Evolutionary conservation across 2,329 filamentous ascomycete species (phyloP), one percentile per base, ranked within the genome.

Genomic region (Kalmusia sp.): DNA sequence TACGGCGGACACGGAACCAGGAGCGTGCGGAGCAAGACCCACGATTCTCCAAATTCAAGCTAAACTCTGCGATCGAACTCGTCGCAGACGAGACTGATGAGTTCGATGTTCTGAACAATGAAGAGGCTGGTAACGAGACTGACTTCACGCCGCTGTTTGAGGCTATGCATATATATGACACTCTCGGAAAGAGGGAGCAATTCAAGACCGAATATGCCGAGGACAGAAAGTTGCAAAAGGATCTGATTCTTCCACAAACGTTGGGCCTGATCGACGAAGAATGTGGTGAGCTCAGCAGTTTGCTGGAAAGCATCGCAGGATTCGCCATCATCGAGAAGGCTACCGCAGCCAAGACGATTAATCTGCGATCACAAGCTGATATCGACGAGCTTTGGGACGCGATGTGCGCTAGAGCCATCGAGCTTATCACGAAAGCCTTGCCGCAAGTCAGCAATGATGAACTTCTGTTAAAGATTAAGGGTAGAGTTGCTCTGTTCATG

Each of bases 351-450:
- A 89, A 90, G 61, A 88, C 89, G 0, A 91, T 92, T 1, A 91
- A 95, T 67, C 79, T 99, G 44, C 87, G 95, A 39, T 64, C 58
- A 89, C 92, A 24, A 79, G 85, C 90, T 61, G 95, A 99, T 78
- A 93, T 97, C n/a, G 95, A 99, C 69, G 95, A 98, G 75, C 80
- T 99, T 2, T 99, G 95, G 95, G 93, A 98, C 67, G 97, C 93
- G 0, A 95, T 98, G 91, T 98, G 93, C 69, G 91, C 93, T 67
- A 87, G 89, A 38, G 89, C 91, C 0, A 92, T 98, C 61, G 84
- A 83, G 7, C 80, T 98, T 41, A 96, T 96, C 57, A 87, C 88
- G 1, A 91, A 88, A 62, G 89, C 91, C 0, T 79, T 99, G 4
- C 83, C 85, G 44, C 86, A 87, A 34, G 86, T 99, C n/a, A 87